These are phyloP conservation scores for Thelephora terrestris DNA, from an alignment of 1,284 basidiomycete genomes.

Conservation along the genomic window DNA sequence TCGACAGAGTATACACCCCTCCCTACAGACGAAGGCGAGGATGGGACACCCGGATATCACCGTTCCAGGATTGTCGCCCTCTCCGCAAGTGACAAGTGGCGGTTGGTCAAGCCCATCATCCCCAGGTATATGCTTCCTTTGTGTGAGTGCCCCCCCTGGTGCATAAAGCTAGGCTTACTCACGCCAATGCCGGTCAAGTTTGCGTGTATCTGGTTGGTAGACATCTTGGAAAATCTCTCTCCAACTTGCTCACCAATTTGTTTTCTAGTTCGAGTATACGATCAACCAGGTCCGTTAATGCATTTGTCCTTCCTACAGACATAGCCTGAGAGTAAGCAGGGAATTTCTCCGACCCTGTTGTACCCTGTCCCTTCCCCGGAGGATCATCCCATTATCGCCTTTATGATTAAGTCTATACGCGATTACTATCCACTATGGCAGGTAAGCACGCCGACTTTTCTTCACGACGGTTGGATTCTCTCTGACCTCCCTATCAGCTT, in stretches of 20 bases:
- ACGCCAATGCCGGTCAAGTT: slow-evolving; percentile 31
- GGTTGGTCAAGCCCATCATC: slow-evolving; percentile 64
- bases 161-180: not conserved
- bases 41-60: slow-evolving; percentile 9
- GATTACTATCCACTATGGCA: slow-evolving; percentile 97
- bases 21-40: slow-evolving; percentile 2
- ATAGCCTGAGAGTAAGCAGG: slow-evolving; percentile 31
- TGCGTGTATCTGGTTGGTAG: slow-evolving; percentile 64
- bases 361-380: slow-evolving; percentile 73
- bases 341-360: slow-evolving; percentile 83
- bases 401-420: slow-evolving; percentile 74
- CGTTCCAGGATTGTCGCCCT: slow-evolving; percentile 34
- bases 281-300: slow-evolving; percentile 67
- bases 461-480: not conserved
- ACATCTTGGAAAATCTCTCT: not conserved
- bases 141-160: slow-evolving; percentile 37
- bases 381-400: slow-evolving; percentile 52
- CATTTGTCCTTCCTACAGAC: not conserved
- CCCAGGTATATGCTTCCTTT: slow-evolving; percentile 73
- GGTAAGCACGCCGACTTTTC: slow-evolving; percentile 30
- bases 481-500: slow-evolving; percentile 31
- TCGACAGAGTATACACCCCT: not conserved
- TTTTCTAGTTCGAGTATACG: slow-evolving; percentile 75
- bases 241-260: not conserved
- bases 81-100: slow-evolving; percentile 63